Conservation (phyloP, 257 asterid genomes). For the Forsythia viridissima region DNA sequence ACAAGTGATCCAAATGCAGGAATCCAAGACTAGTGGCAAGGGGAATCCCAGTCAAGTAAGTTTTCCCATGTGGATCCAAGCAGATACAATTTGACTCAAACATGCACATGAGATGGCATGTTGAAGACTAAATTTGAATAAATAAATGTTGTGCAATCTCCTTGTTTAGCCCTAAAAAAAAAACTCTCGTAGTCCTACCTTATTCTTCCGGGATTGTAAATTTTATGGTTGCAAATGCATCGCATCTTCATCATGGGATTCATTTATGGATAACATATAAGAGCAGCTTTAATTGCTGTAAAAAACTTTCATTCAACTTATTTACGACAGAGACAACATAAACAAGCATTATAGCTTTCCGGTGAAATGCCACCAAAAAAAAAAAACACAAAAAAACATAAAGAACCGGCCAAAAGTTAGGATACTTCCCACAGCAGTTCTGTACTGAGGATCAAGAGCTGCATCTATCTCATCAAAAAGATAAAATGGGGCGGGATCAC, state of each 20-base stretch:
- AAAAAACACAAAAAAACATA: not conserved
- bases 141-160: not conserved
- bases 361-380: not conserved
- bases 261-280: not conserved
- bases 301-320: not conserved
- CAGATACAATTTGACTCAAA: not conserved
- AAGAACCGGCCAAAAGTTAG: constrained; percentile 34
- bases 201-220: not conserved
- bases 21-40: not conserved
- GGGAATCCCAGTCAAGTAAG: not conserved
- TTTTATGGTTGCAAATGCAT: not conserved
- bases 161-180: not conserved
- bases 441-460: constrained; percentile 97
- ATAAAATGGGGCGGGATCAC: constrained; percentile 99
- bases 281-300: not conserved
- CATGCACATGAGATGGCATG: too few relatives aligned
- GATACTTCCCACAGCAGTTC: constrained; percentile 99
- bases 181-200: not conserved
- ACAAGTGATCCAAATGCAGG: not conserved
- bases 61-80: not conserved
- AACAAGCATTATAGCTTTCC: not conserved
- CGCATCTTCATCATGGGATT: not conserved
- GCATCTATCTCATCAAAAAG: constrained; percentile 99
- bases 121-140: too few relatives aligned
- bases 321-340: not conserved